Evolutionary conservation across 805 yeast species (phyloP).

Genomic region (Saturnispora hagleri): DNA sequence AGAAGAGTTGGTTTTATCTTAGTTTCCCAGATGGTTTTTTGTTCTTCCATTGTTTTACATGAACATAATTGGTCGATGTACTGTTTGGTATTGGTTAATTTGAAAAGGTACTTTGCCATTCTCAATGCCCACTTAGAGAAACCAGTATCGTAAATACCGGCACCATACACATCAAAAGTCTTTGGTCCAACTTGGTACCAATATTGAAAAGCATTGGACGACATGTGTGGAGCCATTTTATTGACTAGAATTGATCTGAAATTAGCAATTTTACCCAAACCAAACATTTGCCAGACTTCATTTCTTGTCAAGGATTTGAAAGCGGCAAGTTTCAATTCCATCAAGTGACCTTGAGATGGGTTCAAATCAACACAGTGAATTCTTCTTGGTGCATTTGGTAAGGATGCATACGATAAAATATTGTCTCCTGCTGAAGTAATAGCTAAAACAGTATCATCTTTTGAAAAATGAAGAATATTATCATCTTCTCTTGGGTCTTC

Average conservation of each 20-base stretch:
- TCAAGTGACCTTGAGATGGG: conserved; percentile 73
- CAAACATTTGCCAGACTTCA: conserved; percentile 68
- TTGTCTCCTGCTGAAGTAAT: conserved; percentile 87
- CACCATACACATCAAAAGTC: conserved; percentile 45
- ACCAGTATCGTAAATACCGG: conserved; percentile 72
- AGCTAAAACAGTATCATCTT: conserved; percentile 67
- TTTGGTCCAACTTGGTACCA: conserved; percentile 59
- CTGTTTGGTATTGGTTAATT: conserved; percentile 40
- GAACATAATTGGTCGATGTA: conserved; percentile 48
- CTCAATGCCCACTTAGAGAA: conserved; percentile 82
- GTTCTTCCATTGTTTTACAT: conserved; percentile 52
- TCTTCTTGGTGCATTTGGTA: conserved; percentile 63
- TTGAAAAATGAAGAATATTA: conserved; percentile 48
- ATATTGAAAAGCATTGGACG: conserved; percentile 74
- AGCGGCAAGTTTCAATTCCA: conserved; percentile 71
- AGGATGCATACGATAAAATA: conserved; percentile 59
- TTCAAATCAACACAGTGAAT: conserved; percentile 82
- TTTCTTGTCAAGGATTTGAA: conserved; percentile 46
- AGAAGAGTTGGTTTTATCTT: conserved; percentile 60
- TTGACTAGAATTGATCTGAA: conserved; percentile 43
- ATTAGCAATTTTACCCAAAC: conserved; percentile 55
- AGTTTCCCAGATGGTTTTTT: conserved; percentile 52
- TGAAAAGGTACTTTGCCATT: conserved; percentile 53
- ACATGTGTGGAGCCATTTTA: conserved; percentile 58
- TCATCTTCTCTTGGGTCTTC: conserved; percentile 83